phyloP scores from a whole-genome alignment of 2,329 filamentous ascomycete species.

The Aspergillus versicolor region DNA sequence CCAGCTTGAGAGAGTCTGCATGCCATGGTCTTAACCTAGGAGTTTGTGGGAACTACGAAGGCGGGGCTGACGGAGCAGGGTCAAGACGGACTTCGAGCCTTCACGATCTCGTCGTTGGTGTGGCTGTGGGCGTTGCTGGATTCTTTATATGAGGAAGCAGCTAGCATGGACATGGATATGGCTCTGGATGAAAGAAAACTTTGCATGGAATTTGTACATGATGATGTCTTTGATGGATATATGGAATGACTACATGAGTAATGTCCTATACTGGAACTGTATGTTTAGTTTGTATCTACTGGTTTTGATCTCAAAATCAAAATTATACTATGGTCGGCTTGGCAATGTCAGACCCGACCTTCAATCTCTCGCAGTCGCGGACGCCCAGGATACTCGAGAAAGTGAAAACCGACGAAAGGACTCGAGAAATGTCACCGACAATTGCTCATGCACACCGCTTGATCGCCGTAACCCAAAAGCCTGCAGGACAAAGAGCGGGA shows the following conservation, averaged over 20 bases:
- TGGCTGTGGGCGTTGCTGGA: conserved; percentile 48
- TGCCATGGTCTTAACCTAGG: conserved; percentile 50
- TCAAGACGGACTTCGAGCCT: conserved; percentile 37
- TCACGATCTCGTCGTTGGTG: conserved; percentile 43
- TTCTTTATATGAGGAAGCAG: conserved; percentile 37
- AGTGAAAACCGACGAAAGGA: not conserved
- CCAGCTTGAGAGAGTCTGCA: conserved; percentile 46
- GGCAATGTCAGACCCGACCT: not conserved
- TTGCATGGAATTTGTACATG: conserved; percentile 1
- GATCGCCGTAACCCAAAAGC: not conserved
- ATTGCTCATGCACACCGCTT: conserved; percentile 9
- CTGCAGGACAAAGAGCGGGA: conserved; percentile 4
- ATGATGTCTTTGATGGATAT: conserved; percentile 6
- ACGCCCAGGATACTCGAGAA: not conserved
- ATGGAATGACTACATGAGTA: conserved; percentile 14
- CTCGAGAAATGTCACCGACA: not conserved
- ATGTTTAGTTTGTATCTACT: conserved; percentile 2
- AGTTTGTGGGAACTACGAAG: conserved; percentile 40
- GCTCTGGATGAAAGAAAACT: not conserved
- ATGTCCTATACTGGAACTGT: conserved; percentile 5
- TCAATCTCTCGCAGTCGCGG: not conserved
- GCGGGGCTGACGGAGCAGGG: conserved; percentile 29
- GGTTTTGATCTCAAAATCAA: not conserved
- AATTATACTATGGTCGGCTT: not conserved
- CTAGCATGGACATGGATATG: conserved; percentile 1